Base-by-base conservation (phyloP, 306 rosid species). In the Cajanus cajan region DNA sequence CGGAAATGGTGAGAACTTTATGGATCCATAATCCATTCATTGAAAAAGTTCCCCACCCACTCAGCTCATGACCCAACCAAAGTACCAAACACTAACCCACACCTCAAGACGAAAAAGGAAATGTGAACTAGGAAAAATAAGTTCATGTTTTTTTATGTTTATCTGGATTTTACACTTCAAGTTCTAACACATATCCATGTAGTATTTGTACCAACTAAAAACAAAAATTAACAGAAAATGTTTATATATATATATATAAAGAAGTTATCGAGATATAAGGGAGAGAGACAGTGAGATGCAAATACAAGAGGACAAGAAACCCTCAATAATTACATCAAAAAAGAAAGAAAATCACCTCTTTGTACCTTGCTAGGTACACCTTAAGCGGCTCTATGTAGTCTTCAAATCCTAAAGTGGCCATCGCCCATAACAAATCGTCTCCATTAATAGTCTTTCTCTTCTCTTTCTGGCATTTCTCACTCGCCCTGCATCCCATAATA, bases 391-490 rank as follows among this genome's bases (percentile, higher is more conserved):
- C 98, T 34, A 90, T 86, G 73, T 90, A 94, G n/a, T 91, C 98
- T 87, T 94, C 97, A 68, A 94, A 94, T 43, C 98, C 98, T 79
- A 94, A 80, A 65, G 96, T 94, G 4, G 94, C 92, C 98, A 90
- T 94, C 1, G 98, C 96, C 97, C 97, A 94, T 65, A 94, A 69
- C 87, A 94, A 89, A 85, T 94, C 98, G 61, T 94, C 98, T 22
- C 98, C 98, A 58, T 91, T 94, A 51, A 94, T 94, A 18, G 98
- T 94, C 92, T 94, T 94, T 71, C 98, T 89, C 90, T 94, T 94
- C 90, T 94, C 97, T 80, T 85, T 91, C 88, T 91, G 98, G 74
- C 98, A 94, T 87, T 94, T 94, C 51, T 94, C 98, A 74, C 98
- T 91, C 0, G 98, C 98, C 88, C 98, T 94, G 45, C 68, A 82